Conservation (phyloP, 2,329 filamentous ascomycete genomes). For the Colletotrichum liriopes region DNA sequence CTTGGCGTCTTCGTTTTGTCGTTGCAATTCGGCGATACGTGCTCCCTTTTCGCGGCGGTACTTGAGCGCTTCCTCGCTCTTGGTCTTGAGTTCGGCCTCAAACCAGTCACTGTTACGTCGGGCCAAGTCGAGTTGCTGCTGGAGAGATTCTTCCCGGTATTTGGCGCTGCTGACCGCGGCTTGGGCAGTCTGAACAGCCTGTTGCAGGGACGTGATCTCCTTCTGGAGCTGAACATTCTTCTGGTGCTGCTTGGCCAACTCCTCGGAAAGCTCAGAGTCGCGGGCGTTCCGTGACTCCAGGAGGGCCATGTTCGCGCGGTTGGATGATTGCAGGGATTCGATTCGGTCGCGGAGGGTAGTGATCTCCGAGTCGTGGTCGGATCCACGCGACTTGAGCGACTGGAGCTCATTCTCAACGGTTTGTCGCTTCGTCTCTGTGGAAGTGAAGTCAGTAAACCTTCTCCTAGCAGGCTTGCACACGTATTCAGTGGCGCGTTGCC, state of each 20-base stretch:
- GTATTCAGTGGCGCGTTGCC: neutral
- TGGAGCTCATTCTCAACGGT: constrained; percentile 87
- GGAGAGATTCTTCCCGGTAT: constrained; percentile 90
- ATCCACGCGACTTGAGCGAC: constrained; percentile 80
- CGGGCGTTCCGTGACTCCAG: constrained; percentile 91
- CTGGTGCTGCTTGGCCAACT: constrained; percentile 90
- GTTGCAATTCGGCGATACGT: constrained; percentile 89
- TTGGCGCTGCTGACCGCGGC: constrained; percentile 85
- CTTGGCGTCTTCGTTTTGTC: constrained; percentile 87
- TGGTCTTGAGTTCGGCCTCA: constrained; percentile 91
- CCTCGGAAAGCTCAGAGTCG: constrained; percentile 87
- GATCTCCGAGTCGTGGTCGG: constrained; percentile 81
- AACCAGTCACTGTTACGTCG: constrained; percentile 95
- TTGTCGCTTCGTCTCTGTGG: constrained; percentile 81
- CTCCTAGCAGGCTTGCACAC: no score
- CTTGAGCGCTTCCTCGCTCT: constrained; percentile 88
- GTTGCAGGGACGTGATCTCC: constrained; percentile 85
- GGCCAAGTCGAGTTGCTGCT: constrained; percentile 91
- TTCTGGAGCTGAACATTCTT: constrained; percentile 88
- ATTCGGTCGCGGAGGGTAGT: constrained; percentile 87
- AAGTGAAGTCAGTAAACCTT: neutral
- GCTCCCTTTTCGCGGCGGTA: constrained; percentile 96
- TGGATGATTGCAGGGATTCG: constrained; percentile 88
- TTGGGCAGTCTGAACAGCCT: constrained; percentile 86
- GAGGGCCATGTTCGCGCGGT: constrained; percentile 89